These are phyloP conservation scores for Pseudogymnoascus sp. DNA, from an alignment of 2,329 filamentous ascomycete species.

Conservation along the genomic window DNA sequence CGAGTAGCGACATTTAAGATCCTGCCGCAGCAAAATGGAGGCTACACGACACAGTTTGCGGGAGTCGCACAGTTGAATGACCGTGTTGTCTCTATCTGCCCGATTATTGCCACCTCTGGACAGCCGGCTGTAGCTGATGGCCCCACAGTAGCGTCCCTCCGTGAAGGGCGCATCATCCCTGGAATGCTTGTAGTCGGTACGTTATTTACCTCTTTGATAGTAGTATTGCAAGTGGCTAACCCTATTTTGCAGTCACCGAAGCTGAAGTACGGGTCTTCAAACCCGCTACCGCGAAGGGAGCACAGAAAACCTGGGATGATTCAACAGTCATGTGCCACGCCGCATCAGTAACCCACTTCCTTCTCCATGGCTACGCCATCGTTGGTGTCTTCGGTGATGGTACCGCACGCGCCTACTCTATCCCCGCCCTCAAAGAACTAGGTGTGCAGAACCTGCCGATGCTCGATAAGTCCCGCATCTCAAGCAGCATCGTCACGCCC, in stretches of 20 bases:
- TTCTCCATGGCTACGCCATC: conserved; percentile 70
- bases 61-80: conserved; percentile 64
- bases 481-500: conserved; percentile 63
- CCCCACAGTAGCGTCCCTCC: conserved; percentile 65
- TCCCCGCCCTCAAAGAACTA: conserved; percentile 86
- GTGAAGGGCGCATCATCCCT: conserved; percentile 67
- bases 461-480: conserved; percentile 67
- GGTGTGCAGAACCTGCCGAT: conserved; percentile 59
- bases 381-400: conserved; percentile 82
- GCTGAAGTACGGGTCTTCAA: conserved; percentile 81
- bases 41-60: conserved; percentile 66
- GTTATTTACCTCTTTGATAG: conserved; percentile 23
- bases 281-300: conserved; percentile 79
- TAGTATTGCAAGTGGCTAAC: background rate
- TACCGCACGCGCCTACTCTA: conserved; percentile 69
- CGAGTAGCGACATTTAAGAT: conserved; percentile 87
- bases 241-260: conserved; percentile 44
- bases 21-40: conserved; percentile 61
- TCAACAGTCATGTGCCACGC: conserved; percentile 64
- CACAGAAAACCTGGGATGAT: conserved; percentile 82
- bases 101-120: conserved; percentile 74
- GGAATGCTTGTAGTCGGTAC: conserved; percentile 72
- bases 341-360: conserved; percentile 68
- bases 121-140: conserved; percentile 70
- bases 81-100: conserved; percentile 66